Percentiles rank a stretch among this genome's conserved stretches.
These are phyloP conservation scores for Neospermospora avenae DNA, from an alignment of 2,329 filamentous ascomycete species.

Conservation along the genomic window DNA sequence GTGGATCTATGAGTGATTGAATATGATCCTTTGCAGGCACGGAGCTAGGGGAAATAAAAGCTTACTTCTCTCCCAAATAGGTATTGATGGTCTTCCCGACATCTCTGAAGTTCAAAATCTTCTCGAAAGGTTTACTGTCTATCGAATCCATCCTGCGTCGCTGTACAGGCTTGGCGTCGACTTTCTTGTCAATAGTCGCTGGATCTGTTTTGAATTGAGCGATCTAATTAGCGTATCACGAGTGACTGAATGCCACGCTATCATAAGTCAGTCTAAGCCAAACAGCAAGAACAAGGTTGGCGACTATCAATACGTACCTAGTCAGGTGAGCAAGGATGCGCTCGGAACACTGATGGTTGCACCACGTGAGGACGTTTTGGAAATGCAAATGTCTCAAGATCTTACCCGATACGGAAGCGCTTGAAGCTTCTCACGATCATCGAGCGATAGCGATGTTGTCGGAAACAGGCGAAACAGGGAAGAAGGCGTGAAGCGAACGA, in stretches of 20 bases:
- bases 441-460: background rate
- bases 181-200: background rate
- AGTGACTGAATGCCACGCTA: background rate
- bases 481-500: constrained; percentile 9
- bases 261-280: background rate
- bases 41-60: background rate
- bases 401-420: background rate
- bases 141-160: constrained; percentile 12
- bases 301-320: background rate
- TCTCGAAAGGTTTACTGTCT: constrained; percentile 42
- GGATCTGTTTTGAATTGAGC: background rate
- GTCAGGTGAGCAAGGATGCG: too few species aligned
- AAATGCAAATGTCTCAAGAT: background rate
- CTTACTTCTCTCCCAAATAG: constrained; percentile 53
- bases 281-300: background rate
- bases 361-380: too few species aligned
- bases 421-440: background rate
- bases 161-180: constrained; percentile 20
- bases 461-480: constrained; percentile 15
- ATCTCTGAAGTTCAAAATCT: constrained; percentile 74
- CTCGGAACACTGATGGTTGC: background rate
- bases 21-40: too few species aligned
- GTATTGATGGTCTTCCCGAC: constrained; percentile 66
- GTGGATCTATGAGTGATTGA: too few species aligned
- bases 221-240: background rate